Evolutionary conservation across 2,329 filamentous ascomycete species (phyloP).

Genomic region (Blastomyces percursus): DNA sequence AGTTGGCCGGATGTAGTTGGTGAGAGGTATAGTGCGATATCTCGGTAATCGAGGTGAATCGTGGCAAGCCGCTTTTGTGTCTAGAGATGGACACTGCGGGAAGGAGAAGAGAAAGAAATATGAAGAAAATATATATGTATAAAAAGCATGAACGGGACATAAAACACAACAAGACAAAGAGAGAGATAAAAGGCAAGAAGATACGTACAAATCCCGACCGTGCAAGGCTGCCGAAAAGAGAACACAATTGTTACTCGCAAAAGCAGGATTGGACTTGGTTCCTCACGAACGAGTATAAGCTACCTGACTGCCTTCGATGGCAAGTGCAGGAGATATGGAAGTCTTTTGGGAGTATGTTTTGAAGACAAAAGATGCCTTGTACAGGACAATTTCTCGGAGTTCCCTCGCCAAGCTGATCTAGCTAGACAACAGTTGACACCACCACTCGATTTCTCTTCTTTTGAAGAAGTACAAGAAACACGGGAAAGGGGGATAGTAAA

Average conservation of each 20-base stretch:
- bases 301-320: conserved; percentile 20
- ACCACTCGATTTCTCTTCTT: background rate
- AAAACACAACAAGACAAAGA: conserved; percentile 1
- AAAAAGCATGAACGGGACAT: background rate
- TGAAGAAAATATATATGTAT: conserved; percentile 1
- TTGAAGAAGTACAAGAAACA: conserved; percentile 4
- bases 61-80: background rate
- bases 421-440: conserved; percentile 6
- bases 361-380: conserved; percentile 11
- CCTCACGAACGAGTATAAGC: conserved; percentile 12
- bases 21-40: background rate
- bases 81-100: background rate
- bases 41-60: background rate
- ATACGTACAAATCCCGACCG: conserved; percentile 18
- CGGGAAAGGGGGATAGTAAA: background rate
- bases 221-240: conserved; percentile 8
- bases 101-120: conserved; percentile 3
- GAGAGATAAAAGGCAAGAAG: conserved; percentile 13
- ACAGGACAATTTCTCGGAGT: conserved; percentile 5
- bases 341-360: conserved; percentile 7
- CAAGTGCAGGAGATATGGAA: conserved; percentile 16
- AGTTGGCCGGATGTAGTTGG: background rate
- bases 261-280: conserved; percentile 11
- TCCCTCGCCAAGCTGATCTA: conserved; percentile 2
- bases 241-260: conserved; percentile 9